Evolutionary conservation across 1,139 yeast species (phyloP), one percentile per base, ranked within the genome.

Genomic region (Yamadazyma diddensiae): DNA sequence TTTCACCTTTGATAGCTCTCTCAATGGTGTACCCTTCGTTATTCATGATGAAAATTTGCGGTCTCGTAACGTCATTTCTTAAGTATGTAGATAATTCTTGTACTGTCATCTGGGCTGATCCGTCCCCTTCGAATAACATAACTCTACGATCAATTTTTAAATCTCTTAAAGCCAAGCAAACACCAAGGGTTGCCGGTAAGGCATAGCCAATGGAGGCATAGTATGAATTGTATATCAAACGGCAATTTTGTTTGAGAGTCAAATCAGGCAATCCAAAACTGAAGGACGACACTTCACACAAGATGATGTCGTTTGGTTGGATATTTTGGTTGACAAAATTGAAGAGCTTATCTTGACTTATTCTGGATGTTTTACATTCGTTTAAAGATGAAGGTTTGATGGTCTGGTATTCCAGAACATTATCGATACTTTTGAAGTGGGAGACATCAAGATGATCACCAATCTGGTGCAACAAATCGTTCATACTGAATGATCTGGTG

Each of bases 21-120:
- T 88, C 96, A 35, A 87, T 85, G 1, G 94, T 81, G 59, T 87
- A 88, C 0, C 96, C 97, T 36, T 75, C 74, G 56, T 88, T 88
- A 61, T 87, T 88, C 57, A 86, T 64, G 36, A 87, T 55, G 43
- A 85, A 67, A 18, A 88, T 69, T 28, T 81, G 73, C 6, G 55
- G 50, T 9, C 34, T 35, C 12, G 73, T 71, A 21, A 81, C 64
- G 17, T 70, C 65, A 44, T 73, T 67, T 36, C 88, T 72, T 30
- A 82, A 58, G 52, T 73, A 79, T 16, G 86, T 77, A 2, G 92
- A 77, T 30, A 86, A 59, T 54, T 87, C 96, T 57, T 82, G 90
- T 29, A 82, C 70, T 2, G 95, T 85, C 94, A 87, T 83, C 59
- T 85, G 94, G 2, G 95, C 87, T 6, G 94, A 80, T 2, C 96